These are phyloP conservation scores for Thielaviopsis musarum DNA, from an alignment of 2,329 filamentous ascomycete species.

Conservation along the genomic window DNA sequence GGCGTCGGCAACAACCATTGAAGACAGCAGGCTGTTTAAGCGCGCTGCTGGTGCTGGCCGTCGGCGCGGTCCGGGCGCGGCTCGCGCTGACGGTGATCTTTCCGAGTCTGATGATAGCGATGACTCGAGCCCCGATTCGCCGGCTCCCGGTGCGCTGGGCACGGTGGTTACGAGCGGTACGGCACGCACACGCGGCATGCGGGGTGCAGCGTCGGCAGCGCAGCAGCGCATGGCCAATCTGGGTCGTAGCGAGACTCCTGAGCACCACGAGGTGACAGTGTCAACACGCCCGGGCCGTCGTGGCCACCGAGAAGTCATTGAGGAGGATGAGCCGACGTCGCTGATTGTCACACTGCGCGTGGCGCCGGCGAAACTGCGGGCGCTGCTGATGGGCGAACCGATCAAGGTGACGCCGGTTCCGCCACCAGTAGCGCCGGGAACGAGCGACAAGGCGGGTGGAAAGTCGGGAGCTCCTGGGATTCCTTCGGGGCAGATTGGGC, in stretches of 20 bases:
- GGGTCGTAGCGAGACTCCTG: slow-evolving; percentile 77
- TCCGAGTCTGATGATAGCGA: slow-evolving; percentile 89
- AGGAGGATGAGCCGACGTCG: slow-evolving; percentile 59
- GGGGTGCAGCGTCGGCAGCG: slow-evolving; percentile 72
- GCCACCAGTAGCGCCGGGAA: slow-evolving; percentile 5
- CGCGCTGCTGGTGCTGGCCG: slow-evolving; percentile 44
- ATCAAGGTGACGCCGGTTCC: slow-evolving; percentile 14
- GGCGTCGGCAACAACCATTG: slow-evolving; percentile 61
- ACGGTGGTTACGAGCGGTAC: slow-evolving; percentile 43
- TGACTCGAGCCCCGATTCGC: slow-evolving; percentile 74
- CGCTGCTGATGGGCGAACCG: slow-evolving; percentile 38
- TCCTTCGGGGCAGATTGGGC: slow-evolving; percentile 42
- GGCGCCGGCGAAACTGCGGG: slow-evolving; percentile 51
- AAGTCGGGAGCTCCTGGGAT: slow-evolving; percentile 15
- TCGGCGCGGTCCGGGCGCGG: slow-evolving; percentile 24
- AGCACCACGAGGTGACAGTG: slow-evolving; percentile 60
- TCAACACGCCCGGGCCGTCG: slow-evolving; percentile 45
- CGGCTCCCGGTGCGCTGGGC: slow-evolving; percentile 49
- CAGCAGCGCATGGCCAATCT: slow-evolving; percentile 74
- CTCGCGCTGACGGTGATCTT: slow-evolving; percentile 44
- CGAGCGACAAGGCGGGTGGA: slow-evolving; percentile 7
- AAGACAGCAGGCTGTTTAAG: slow-evolving; percentile 80
- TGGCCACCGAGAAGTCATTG: slow-evolving; percentile 47
- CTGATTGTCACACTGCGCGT: slow-evolving; percentile 63
- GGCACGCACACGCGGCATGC: slow-evolving; percentile 71